Evolutionary conservation across 108 stramenopile genomes (phyloP).

Genomic region (Skeletonema grethae): DNA sequence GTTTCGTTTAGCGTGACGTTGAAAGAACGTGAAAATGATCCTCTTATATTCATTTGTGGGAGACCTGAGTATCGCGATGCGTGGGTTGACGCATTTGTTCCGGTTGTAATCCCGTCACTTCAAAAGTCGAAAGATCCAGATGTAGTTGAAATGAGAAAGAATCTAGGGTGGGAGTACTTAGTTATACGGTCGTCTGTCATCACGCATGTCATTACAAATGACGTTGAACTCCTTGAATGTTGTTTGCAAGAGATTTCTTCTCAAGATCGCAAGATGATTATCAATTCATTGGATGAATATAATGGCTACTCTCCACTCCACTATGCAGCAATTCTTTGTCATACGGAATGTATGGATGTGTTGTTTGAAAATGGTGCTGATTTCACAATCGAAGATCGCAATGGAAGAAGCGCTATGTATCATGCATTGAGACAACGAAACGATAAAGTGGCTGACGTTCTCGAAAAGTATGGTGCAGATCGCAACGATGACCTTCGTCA

Average conservation of each 20-base stretch:
- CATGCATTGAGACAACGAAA: constrained; percentile 20
- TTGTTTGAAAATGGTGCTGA: constrained; percentile 31
- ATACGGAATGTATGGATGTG: constrained; percentile 28
- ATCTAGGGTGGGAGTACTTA: constrained; percentile 27
- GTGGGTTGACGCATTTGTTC: constrained; percentile 15
- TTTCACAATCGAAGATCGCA: constrained; percentile 14
- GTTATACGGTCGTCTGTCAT: constrained; percentile 17
- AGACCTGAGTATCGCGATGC: constrained; percentile 13
- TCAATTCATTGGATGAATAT: constrained; percentile 25
- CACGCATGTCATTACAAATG: constrained; percentile 21
- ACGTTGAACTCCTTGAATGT: constrained; percentile 15
- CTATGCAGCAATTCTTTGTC: constrained; percentile 30
- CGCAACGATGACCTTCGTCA: background rate
- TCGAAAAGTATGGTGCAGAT: constrained; percentile 16
- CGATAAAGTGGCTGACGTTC: constrained; percentile 3
- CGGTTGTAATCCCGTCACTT: constrained; percentile 1
- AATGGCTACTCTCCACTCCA: constrained; percentile 33
- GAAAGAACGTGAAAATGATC: constrained; percentile 9
- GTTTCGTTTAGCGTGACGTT: constrained; percentile 16
- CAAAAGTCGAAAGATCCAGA: constrained; percentile 10
- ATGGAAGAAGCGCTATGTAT: constrained; percentile 35
- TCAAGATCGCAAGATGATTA: background rate
- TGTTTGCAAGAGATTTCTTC: background rate
- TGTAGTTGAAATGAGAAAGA: constrained; percentile 12
- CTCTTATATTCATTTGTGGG: constrained; percentile 3